A percentile compares a stretch with the other conserved stretches of the same genome.
Conservation (phyloP, 805 yeast species). For the Monosporozyma servazzii region DNA sequence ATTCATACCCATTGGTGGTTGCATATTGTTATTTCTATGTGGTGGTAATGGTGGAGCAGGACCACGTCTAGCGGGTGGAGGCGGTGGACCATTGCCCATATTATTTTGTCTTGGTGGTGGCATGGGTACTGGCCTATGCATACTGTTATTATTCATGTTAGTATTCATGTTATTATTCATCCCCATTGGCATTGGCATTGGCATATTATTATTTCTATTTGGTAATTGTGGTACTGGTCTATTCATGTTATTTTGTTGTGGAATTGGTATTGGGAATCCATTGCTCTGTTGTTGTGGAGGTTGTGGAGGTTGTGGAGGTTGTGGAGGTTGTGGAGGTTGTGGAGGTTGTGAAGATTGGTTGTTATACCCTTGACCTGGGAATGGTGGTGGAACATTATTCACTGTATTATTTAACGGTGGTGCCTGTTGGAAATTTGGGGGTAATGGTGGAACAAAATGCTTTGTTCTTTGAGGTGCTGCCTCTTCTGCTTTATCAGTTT, state of each 20-base stretch:
- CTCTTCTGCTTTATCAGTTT: constrained; percentile 17
- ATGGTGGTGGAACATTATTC: background rate
- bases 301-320: constrained; percentile 6
- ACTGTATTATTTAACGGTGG: background rate
- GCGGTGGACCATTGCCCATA: constrained; percentile 8
- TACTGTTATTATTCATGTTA: constrained; percentile 1
- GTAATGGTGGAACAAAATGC: constrained; percentile 22
- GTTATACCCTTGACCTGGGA: constrained; percentile 2
- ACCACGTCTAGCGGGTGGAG: constrained; percentile 27
- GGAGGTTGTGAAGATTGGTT: constrained; percentile 1
- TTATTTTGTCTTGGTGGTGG: constrained; percentile 5
- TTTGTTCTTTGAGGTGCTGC: constrained; percentile 11
- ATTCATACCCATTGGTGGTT: constrained; percentile 1
- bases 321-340: no score
- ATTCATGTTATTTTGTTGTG: constrained; percentile 4
- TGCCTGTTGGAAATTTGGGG: constrained; percentile 7
- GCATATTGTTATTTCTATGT: constrained; percentile 5
- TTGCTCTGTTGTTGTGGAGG: background rate
- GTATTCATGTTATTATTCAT: constrained; percentile 9
- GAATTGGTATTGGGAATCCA: constrained; percentile 7
- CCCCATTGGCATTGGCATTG: constrained; percentile 4
- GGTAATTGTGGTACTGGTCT: constrained; percentile 20
- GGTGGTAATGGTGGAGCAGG: constrained; percentile 28
- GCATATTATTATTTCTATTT: constrained; percentile 6
- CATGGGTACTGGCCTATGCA: constrained; percentile 1